Evolutionary conservation across 208 protist genomes (phyloP), one percentile per base, ranked within the genome.

Genomic region (Leishmania guyanensis): DNA sequence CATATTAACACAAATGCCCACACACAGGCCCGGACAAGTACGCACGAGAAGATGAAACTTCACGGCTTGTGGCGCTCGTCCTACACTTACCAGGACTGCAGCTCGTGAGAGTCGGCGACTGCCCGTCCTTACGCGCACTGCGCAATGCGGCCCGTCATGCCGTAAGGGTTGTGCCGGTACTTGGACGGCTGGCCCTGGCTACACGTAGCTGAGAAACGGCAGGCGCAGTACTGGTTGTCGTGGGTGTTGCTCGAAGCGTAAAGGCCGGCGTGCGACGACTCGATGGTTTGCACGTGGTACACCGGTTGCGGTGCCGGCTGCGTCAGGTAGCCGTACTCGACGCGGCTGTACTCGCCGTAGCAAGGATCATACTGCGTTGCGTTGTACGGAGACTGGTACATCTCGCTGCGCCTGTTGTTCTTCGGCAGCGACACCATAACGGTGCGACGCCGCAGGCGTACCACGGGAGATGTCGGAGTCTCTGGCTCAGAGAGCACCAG

Each of bases 131-230:
- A 85, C 29, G 73, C 77, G 54, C 77, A 82, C 82, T 85, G 82
- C 17, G 82, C 71, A 33, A 82, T 85, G 56, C 82, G 82, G 17
- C 82, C 82, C 17, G 81, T 64, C 76, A 93, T 84, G 33, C 80
- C 82, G 78, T 97, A 97, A 1, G 94, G 94, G 86, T 97, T 97
- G 86, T 97, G 94, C 65, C 92, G 89, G 86, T 97, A 97, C 81
- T 89, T 89, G 22, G 89, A 73, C 0, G 90, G 89, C 71, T 87
- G 84, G 78, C 91, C 93, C 54, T 77, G 78, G 51, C 82, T 90
- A 86, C 92, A 97, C 66, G 84, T 89, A 12, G 92, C 83, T 1
- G 88, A 91, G 71, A 96, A 88, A 78, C 80, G 80, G 77, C 86
- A 90, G 72, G 70, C 64, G 83, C 90, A 94, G 75, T 75, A 82